These are phyloP conservation scores for Aquanectria penicillioides DNA, from an alignment of 2,329 filamentous ascomycete species.

Conservation along the genomic window DNA sequence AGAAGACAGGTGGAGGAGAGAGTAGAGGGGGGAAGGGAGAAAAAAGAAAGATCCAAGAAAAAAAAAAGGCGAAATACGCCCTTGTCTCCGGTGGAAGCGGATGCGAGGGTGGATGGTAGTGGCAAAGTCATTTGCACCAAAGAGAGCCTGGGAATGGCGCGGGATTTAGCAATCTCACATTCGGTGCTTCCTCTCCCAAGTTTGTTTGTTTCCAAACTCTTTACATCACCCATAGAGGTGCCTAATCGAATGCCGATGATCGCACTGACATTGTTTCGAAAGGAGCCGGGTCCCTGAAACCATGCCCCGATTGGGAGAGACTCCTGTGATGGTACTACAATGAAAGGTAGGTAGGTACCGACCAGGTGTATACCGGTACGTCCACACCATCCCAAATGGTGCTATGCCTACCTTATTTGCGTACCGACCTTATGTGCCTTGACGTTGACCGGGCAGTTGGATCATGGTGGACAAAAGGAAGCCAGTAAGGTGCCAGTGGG, in stretches of 20 bases:
- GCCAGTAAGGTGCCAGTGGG: constrained; percentile 11
- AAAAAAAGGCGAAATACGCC: not conserved
- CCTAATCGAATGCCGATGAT: not conserved
- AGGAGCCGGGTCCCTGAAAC: not conserved
- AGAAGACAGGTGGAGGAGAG: constrained; percentile 16
- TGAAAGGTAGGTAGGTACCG: too few species aligned
- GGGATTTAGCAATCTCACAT: constrained; percentile 3
- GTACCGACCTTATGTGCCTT: not conserved
- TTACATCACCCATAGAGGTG: not conserved
- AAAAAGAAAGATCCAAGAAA: constrained; percentile 3
- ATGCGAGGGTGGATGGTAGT: not conserved
- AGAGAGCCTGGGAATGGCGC: not conserved
- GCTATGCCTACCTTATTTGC: too few species aligned
- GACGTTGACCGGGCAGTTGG: constrained; percentile 3
- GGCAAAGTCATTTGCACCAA: not conserved
- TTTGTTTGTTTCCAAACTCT: constrained; percentile 6
- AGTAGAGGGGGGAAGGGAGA: constrained; percentile 18
- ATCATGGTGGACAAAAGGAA: constrained; percentile 36
- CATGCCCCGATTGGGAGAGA: not conserved
- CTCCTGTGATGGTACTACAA: too few species aligned
- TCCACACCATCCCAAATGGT: too few species aligned
- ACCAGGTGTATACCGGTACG: too few species aligned
- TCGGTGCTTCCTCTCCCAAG: constrained; percentile 6
- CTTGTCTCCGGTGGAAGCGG: constrained; percentile 1
- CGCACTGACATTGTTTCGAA: not conserved